Conservation (phyloP, 495 filamentous ascomycete species). For the Aspergillus conjunctus region DNA sequence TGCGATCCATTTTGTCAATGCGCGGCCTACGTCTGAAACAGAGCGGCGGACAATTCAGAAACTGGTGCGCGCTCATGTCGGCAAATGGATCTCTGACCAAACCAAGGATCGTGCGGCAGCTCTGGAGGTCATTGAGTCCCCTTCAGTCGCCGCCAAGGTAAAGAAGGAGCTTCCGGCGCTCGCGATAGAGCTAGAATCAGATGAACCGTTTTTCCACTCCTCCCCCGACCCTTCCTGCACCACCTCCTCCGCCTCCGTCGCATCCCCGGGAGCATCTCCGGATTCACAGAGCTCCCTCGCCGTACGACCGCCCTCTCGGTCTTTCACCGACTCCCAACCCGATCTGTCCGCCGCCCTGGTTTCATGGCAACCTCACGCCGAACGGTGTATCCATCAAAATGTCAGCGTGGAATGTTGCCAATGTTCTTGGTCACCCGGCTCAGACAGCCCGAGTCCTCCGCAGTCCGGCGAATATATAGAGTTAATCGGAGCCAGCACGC, state of each 20-base stretch:
- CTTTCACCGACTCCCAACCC: not conserved
- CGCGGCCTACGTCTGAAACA: conserved; percentile 38
- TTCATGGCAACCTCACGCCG: not conserved
- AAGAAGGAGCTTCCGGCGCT: not conserved
- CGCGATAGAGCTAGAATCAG: not conserved
- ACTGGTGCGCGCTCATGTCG: conserved; percentile 44
- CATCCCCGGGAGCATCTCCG: not conserved
- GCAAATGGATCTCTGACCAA: conserved; percentile 46
- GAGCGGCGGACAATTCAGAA: conserved; percentile 37
- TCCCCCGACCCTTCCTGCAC: not conserved
- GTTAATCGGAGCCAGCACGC: conserved; percentile 22
- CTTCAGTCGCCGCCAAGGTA: not conserved
- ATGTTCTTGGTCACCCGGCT: not conserved
- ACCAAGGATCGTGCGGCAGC: conserved; percentile 35
- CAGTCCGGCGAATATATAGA: conserved; percentile 27
- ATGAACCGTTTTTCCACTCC: conserved; percentile 2
- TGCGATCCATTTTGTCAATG: conserved; percentile 45
- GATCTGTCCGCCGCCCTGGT: not conserved
- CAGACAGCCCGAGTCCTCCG: conserved; percentile 13
- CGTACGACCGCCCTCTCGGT: not conserved
- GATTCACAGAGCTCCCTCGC: not conserved
- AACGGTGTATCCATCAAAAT: not conserved
- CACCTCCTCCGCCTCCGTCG: not conserved
- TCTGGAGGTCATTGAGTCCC: conserved; percentile 1
- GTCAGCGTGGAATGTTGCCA: conserved; percentile 3